Conservation (phyloP, 1,284 basidiomycete genomes). For the Fomitopsis palustris region DNA sequence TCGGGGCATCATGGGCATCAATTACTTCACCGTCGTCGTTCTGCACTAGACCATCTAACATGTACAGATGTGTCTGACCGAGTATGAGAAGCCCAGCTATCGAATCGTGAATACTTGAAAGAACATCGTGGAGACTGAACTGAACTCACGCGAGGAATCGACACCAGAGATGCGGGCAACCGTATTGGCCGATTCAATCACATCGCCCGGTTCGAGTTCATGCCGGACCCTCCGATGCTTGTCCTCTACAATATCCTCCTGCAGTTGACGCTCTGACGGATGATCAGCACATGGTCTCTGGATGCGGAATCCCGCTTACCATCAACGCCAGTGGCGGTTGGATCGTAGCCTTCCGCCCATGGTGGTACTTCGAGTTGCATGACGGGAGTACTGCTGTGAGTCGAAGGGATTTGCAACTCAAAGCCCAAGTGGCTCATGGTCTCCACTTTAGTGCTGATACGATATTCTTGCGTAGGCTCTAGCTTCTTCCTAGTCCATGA, state of each 20-base stretch:
- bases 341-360: slow-evolving; percentile 79
- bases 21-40: slow-evolving; percentile 86
- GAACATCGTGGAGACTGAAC: neutral
- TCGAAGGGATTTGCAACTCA: slow-evolving; percentile 57
- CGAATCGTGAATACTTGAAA: neutral
- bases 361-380: slow-evolving; percentile 67
- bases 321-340: slow-evolving; percentile 61
- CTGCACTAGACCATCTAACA: slow-evolving; percentile 92
- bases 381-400: slow-evolving; percentile 50
- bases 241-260: slow-evolving; percentile 74
- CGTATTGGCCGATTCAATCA: slow-evolving; percentile 88
- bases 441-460: slow-evolving; percentile 49
- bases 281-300: neutral
- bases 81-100: slow-evolving; percentile 85
- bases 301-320: slow-evolving; percentile 33
- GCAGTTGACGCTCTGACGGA: slow-evolving; percentile 43
- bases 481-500: slow-evolving; percentile 60
- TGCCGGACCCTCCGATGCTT: slow-evolving; percentile 78
- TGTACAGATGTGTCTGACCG: slow-evolving; percentile 82
- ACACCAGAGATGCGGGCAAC: slow-evolving; percentile 85
- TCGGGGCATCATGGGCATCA: slow-evolving; percentile 84
- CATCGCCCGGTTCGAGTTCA: slow-evolving; percentile 85
- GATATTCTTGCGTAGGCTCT: slow-evolving; percentile 55
- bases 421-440: slow-evolving; percentile 39
- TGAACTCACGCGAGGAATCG: slow-evolving; percentile 75